Conservation (phyloP, 2,329 filamentous ascomycete genomes). For the Geosmithia morbida region DNA sequence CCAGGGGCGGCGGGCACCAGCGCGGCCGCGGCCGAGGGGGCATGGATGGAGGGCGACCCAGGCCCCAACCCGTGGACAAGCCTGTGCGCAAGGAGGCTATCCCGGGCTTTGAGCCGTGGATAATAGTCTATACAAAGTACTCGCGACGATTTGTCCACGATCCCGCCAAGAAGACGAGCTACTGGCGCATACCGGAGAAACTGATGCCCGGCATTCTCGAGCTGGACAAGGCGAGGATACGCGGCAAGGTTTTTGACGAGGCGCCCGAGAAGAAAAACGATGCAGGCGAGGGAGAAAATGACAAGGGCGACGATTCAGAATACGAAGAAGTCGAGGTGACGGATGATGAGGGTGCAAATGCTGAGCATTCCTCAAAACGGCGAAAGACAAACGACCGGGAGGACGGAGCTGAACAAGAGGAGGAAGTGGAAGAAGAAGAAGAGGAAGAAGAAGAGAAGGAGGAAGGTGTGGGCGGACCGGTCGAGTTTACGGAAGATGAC, state of each 20-base stretch:
- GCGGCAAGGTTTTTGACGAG: conserved; percentile 31
- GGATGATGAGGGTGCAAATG: conserved; percentile 29
- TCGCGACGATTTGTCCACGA: conserved; percentile 87
- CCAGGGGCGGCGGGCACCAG: conserved; percentile 19
- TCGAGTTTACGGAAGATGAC: conserved; percentile 89
- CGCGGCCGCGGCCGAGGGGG: conserved; percentile 31
- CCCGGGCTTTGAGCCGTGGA: conserved; percentile 72
- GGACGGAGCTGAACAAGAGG: conserved; percentile 26
- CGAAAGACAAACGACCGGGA: conserved; percentile 37
- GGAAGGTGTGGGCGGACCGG: conserved; percentile 30
- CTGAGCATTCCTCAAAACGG: conserved; percentile 44
- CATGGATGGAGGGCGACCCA: conserved; percentile 43
- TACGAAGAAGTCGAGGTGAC: conserved; percentile 59
- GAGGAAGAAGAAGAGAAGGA: conserved; percentile 40
- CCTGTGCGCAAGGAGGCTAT: conserved; percentile 70
- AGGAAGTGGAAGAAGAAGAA: conserved; percentile 39
- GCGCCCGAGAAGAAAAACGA: conserved; percentile 1
- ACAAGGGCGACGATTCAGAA: conserved; percentile 45
- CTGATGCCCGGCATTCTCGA: conserved; percentile 64
- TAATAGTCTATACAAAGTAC: conserved; percentile 84
- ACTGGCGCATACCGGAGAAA: conserved; percentile 88
- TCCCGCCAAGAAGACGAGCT: conserved; percentile 69
- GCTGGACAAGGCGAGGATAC: conserved; percentile 58
- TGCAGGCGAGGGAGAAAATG: conserved; percentile 4
- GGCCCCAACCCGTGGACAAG: conserved; percentile 59